Conservation (phyloP, 2,329 filamentous ascomycete genomes). For the Penicillium sp. region DNA sequence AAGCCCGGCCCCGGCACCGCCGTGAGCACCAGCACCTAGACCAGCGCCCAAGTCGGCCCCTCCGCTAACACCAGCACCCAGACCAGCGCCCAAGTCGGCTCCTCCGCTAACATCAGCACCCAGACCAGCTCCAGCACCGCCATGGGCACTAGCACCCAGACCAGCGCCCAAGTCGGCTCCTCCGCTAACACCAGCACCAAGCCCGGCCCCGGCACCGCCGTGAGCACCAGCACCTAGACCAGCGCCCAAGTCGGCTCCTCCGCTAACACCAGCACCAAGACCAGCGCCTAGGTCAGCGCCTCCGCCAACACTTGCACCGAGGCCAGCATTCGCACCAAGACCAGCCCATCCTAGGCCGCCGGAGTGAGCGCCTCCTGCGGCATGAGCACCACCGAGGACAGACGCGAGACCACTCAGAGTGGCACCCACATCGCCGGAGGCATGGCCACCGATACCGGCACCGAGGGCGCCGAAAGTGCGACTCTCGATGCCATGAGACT, state of each 20-base stretch:
- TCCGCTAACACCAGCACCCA: too few relatives aligned
- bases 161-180: too few relatives aligned
- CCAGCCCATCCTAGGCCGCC: not conserved
- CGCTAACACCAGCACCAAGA: not conserved
- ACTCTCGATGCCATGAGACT: conserved; percentile 6
- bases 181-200: too few relatives aligned
- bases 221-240: too few relatives aligned
- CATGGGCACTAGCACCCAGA: too few relatives aligned
- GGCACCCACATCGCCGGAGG: too few relatives aligned
- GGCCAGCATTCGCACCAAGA: not conserved
- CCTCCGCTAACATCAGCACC: too few relatives aligned
- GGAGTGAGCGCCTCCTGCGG: not conserved
- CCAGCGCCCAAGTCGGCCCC: not conserved
- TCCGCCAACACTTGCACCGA: not conserved
- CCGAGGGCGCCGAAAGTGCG: not conserved
- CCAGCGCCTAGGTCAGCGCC: not conserved
- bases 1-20: too few relatives aligned
- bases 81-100: too few relatives aligned
- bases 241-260: too few relatives aligned
- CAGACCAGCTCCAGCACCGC: too few relatives aligned
- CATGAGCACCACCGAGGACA: not conserved
- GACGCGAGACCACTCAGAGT: conserved; percentile 2
- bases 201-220: too few relatives aligned
- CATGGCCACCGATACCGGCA: conserved; percentile 1
- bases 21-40: not conserved